These are phyloP conservation scores for Colletotrichum theobromicola DNA, from an alignment of 2,329 filamentous ascomycete genomes.

Conservation along the genomic window DNA sequence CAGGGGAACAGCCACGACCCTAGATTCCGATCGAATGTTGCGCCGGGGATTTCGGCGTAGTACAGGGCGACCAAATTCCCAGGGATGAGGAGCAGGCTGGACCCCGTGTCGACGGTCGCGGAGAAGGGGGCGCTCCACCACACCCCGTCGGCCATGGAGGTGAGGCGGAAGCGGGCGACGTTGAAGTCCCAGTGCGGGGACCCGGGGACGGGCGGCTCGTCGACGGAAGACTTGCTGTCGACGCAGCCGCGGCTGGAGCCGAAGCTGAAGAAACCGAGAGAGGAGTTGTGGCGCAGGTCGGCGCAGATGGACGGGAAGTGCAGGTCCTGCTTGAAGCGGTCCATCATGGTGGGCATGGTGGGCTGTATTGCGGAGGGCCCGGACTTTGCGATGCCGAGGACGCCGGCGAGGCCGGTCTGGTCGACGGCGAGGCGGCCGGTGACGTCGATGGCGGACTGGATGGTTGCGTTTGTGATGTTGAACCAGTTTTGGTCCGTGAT, in stretches of 20 bases:
- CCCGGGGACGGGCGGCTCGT: conserved; percentile 4
- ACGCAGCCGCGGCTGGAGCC: conserved; percentile 44
- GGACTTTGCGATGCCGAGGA: conserved; percentile 57
- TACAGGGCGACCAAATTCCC: conserved; percentile 62
- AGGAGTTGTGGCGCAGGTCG: conserved; percentile 40
- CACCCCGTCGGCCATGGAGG: conserved; percentile 28
- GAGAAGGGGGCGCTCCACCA: conserved; percentile 42
- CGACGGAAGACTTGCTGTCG: conserved; percentile 24
- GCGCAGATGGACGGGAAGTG: conserved; percentile 50
- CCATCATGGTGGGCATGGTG: conserved; percentile 47
- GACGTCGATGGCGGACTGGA: conserved; percentile 53
- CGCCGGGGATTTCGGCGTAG: conserved; percentile 59
- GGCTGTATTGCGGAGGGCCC: conserved; percentile 49
- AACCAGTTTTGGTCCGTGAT: conserved; percentile 31
- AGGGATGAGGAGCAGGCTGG: conserved; percentile 68
- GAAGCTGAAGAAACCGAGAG: conserved; percentile 41
- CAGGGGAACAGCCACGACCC: conserved; percentile 66
- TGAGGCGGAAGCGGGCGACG: conserved; percentile 46
- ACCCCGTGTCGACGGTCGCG: conserved; percentile 73
- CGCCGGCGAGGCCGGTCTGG: conserved; percentile 46
- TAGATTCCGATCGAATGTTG: conserved; percentile 49
- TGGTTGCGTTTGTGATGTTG: conserved; percentile 46
- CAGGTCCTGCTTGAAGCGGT: conserved; percentile 46
- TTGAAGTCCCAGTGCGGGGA: conserved; percentile 54
- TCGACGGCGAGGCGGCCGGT: conserved; percentile 48